Evolutionary conservation across 1,284 basidiomycete genomes (phyloP).

Genomic region (Ganoderma resinaceum): DNA sequence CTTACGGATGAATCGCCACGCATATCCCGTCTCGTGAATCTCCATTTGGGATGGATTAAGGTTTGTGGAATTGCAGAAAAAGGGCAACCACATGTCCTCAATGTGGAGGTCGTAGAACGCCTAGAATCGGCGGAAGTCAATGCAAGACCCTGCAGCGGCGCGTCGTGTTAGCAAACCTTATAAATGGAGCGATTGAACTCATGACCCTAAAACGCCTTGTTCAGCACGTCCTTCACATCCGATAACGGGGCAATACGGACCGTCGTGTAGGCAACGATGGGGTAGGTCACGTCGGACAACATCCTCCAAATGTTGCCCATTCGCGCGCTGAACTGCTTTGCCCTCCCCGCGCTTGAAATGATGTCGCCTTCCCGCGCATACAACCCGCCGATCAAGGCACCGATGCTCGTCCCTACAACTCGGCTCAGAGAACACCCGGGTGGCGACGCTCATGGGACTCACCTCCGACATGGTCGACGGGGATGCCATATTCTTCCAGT

Average conservation of each 20-base stretch:
- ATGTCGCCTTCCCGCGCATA: slow-evolving; percentile 96
- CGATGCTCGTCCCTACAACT: slow-evolving; percentile 82
- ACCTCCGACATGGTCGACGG: slow-evolving; percentile 91
- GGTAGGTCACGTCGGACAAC: slow-evolving; percentile 95
- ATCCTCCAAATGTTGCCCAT: slow-evolving; percentile 97
- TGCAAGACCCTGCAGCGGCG: slow-evolving; percentile 4
- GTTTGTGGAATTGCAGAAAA: slow-evolving; percentile 99
- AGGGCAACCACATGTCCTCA: slow-evolving; percentile 99
- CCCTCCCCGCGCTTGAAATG: slow-evolving; percentile 84
- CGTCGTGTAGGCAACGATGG: slow-evolving; percentile 97
- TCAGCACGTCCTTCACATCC: slow-evolving; percentile 23
- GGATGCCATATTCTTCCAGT: slow-evolving; percentile 90
- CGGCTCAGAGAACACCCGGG: slow-evolving; percentile 8
- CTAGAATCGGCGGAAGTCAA: slow-evolving; percentile 41
- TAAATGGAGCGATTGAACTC: slow-evolving; percentile 90
- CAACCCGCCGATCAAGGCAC: slow-evolving; percentile 93
- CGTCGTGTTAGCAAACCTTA: slow-evolving; percentile 57
- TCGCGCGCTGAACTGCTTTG: slow-evolving; percentile 90
- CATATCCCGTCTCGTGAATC: slow-evolving; percentile 96
- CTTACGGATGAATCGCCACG: slow-evolving; percentile 88
- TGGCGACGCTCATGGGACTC: slow-evolving; percentile 28
- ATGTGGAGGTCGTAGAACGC: slow-evolving; percentile 95
- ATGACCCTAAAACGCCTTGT: slow-evolving; percentile 67
- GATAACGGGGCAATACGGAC: slow-evolving; percentile 52
- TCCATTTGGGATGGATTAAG: slow-evolving; percentile 98